These are phyloP conservation scores for Globisporangium paroecandrum DNA, from an alignment of 352 stramenopile genomes.

Conservation along the genomic window DNA sequence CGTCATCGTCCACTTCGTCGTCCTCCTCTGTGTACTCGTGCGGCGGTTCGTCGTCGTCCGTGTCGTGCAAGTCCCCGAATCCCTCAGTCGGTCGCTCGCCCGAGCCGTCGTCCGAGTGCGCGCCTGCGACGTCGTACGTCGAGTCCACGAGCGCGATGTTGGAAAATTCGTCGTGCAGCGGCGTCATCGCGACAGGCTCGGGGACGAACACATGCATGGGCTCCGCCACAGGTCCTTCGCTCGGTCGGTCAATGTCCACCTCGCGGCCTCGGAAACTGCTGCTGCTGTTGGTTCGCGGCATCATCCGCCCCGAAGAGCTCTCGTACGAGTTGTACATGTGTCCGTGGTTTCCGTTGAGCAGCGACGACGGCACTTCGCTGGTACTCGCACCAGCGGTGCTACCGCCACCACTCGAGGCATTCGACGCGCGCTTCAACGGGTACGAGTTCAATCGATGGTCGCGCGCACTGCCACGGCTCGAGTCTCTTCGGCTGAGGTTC, in stretches of 20 bases:
- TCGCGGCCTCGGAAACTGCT: slow-evolving; percentile 42
- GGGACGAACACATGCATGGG: neutral
- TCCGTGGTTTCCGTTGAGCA: slow-evolving; percentile 20
- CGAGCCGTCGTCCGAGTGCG: slow-evolving; percentile 44
- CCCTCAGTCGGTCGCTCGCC: slow-evolving; percentile 29
- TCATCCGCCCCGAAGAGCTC: slow-evolving; percentile 15
- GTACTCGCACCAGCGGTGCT: slow-evolving; percentile 17
- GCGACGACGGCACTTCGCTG: slow-evolving; percentile 18
- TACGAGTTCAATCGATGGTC: slow-evolving; percentile 68
- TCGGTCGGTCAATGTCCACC: slow-evolving; percentile 32
- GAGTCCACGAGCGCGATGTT: slow-evolving; percentile 47
- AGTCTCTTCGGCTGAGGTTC: slow-evolving; percentile 21
- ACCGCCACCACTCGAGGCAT: slow-evolving; percentile 10
- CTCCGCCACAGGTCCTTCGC: slow-evolving; percentile 2
- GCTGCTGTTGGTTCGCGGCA: slow-evolving; percentile 29
- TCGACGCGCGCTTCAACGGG: slow-evolving; percentile 44
- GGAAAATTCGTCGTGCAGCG: slow-evolving; percentile 43
- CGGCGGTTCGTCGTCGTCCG: slow-evolving; percentile 45
- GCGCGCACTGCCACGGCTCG: slow-evolving; percentile 19
- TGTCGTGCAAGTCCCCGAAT: slow-evolving; percentile 37
- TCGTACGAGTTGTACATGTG: slow-evolving; percentile 42
- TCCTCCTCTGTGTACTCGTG: slow-evolving; percentile 45
- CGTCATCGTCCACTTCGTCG: slow-evolving; percentile 59
- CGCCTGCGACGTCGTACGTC: slow-evolving; percentile 35
- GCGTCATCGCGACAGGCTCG: slow-evolving; percentile 24